Conservation (phyloP, 495 filamentous ascomycete genomes). For the Astrothelium macrocarpum region DNA sequence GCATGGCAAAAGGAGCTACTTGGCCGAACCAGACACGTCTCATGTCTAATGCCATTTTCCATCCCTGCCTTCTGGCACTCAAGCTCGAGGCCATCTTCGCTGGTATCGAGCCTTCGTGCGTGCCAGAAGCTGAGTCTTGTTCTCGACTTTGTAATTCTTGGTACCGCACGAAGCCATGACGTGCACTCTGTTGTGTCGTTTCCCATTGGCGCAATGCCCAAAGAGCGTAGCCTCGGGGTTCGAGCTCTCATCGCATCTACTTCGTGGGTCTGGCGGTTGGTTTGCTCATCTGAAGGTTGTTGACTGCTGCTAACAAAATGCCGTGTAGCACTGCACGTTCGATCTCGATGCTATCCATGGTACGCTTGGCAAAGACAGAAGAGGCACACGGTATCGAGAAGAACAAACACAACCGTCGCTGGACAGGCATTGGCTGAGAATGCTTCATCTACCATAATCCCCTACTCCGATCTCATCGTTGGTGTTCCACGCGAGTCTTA, state of each 20-base stretch:
- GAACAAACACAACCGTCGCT: not conserved
- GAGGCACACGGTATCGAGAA: not conserved
- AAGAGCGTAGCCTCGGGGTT: not conserved
- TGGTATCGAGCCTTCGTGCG: not conserved
- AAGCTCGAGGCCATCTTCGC: not conserved
- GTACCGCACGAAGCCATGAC: not conserved
- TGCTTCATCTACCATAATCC: slow-evolving; percentile 36
- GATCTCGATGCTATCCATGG: not conserved
- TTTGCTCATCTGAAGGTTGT: not conserved
- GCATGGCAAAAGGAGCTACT: not conserved
- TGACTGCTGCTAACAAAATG: not conserved
- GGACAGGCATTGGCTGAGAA: not conserved
- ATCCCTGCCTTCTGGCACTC: not conserved
- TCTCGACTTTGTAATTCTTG: not conserved
- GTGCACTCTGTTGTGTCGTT: not conserved
- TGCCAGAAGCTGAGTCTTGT: not conserved
- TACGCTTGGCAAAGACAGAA: not conserved
- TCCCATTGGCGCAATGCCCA: not conserved
- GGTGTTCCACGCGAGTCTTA: slow-evolving; percentile 55
- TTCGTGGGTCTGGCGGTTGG: not conserved
- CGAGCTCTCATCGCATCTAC: not conserved
- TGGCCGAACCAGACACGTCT: not conserved
- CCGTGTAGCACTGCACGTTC: not conserved
- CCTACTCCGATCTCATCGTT: slow-evolving; percentile 58
- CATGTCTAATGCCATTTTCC: not conserved